These are phyloP conservation scores for Magnaporthiopsis incrustans DNA, from an alignment of 2,329 filamentous ascomycete genomes.

Conservation along the genomic window DNA sequence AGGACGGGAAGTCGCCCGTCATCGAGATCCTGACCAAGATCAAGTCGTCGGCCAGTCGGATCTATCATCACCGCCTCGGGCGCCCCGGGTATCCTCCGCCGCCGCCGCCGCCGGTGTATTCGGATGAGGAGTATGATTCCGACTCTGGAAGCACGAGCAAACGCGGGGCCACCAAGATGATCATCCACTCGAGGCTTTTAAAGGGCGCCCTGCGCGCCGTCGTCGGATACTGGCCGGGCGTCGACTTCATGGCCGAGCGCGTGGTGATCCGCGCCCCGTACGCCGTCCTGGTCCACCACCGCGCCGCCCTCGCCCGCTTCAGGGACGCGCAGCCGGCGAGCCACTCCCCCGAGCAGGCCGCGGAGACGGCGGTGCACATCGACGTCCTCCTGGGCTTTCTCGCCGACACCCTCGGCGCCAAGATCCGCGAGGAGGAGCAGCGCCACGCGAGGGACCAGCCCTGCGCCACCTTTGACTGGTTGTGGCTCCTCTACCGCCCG, in stretches of 20 bases:
- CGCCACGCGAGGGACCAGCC: conserved; percentile 29
- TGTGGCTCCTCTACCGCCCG: conserved; percentile 39
- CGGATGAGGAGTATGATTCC: conserved; percentile 19
- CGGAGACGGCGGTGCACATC: conserved; percentile 34
- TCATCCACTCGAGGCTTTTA: conserved; percentile 36
- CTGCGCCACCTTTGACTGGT: conserved; percentile 34
- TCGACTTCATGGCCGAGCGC: conserved; percentile 26
- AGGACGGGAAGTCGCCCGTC: conserved; percentile 23
- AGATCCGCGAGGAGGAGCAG: conserved; percentile 31
- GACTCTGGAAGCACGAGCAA: conserved; percentile 17
- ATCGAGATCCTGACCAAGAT: conserved; percentile 36
- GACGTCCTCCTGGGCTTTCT: conserved; percentile 37
- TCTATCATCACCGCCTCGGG: neutral
- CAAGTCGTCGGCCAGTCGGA: conserved; percentile 1
- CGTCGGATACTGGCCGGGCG: conserved; percentile 38
- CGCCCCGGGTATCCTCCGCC: neutral
- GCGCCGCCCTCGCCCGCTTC: conserved; percentile 32
- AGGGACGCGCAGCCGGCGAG: conserved; percentile 29
- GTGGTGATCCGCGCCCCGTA: conserved; percentile 37
- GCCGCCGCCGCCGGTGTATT: conserved; percentile 10
- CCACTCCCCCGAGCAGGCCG: conserved; percentile 32
- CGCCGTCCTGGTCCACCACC: conserved; percentile 38
- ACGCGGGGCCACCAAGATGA: conserved; percentile 29
- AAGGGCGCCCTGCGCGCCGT: conserved; percentile 39
- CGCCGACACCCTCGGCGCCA: conserved; percentile 26